Conservation (phyloP, 495 filamentous ascomycete species). For the Cercophora scortea region DNA sequence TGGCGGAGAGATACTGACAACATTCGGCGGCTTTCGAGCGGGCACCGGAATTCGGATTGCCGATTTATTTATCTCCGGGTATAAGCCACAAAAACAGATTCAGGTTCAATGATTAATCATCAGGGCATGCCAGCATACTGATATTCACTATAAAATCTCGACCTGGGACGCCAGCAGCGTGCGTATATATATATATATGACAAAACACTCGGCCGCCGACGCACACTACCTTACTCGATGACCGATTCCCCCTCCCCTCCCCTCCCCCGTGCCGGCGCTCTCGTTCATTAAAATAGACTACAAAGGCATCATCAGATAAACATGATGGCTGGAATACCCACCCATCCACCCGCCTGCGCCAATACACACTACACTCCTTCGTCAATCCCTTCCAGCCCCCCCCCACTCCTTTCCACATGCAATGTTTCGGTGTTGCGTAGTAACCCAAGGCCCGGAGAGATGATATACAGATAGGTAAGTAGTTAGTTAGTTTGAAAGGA, state of each 20-base stretch:
- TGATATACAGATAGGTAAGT: constrained; percentile 1
- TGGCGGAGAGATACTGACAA: too few relatives aligned
- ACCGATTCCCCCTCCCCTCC: not conserved
- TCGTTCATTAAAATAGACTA: not conserved
- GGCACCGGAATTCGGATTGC: too few relatives aligned
- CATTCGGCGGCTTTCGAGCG: too few relatives aligned
- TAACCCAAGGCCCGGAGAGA: not conserved
- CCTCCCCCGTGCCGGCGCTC: not conserved
- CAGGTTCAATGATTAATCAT: too few relatives aligned
- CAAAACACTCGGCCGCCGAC: too few relatives aligned
- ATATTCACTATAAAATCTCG: too few relatives aligned
- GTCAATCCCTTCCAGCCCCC: constrained; percentile 1
- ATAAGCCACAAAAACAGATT: too few relatives aligned
- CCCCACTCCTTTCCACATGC: not conserved
- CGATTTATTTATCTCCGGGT: too few relatives aligned
- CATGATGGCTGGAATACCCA: not conserved
- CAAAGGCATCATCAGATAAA: not conserved
- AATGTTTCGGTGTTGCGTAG: not conserved
- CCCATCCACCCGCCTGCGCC: not conserved
- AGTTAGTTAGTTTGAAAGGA: not conserved
- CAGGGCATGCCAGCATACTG: too few relatives aligned
- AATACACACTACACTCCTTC: constrained; percentile 2
- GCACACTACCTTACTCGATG: too few relatives aligned
- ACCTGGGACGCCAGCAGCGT: too few relatives aligned
- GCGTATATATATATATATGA: too few relatives aligned